Base-by-base conservation (phyloP, 306 rosid genomes). In the Corylus avellana region DNA sequence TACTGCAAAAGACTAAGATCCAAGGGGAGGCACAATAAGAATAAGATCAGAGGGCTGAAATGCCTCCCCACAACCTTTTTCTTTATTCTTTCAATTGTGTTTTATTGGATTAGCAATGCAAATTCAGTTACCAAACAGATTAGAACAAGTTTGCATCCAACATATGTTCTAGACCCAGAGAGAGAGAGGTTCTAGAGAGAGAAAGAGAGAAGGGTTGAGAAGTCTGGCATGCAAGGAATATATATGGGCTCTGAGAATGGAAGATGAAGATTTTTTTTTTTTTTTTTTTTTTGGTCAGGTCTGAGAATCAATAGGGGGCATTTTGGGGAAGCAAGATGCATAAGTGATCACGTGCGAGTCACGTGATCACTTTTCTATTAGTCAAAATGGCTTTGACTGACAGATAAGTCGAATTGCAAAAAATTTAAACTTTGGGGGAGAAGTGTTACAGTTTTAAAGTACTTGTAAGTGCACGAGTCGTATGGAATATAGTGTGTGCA, bases 21-120 rank as follows among this genome's bases (percentile, higher is more conserved):
- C 90, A 92, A 90, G 93, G 92, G 98, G 95, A 92, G 93, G 94
- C 91, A 90, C 87, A 80, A 81, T 82, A 82, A 86, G 91, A 84
- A 78, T 87, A 87, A 83, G 89, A 89, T 89, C 88, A 87, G 87
- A 88, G 86, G 87, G 85, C 76, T 90, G 89, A 89, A 84, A 81
- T 84, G 92, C 93, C 92, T 89, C 91, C 90, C 89, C 86, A 77
- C 89, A 58, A 46, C 82, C 85, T 84, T 83, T 86, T 47, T 73
- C 77, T 81, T 87, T 78, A 81, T 79, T 82, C 88, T 89, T 86
- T 77, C 89, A 84, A 90, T 92, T 81, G 86, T 86, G 82, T 69
- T 56, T 85, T 79, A 57, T 85, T 87, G 77, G 93, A 90, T 88
- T 88, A 85, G 77, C 84, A 84, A 94, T 86, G 93, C 90, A 81